Evolutionary conservation across 164 flowering plant genomes (phyloP).

Genomic region (Nymphaea colorata): DNA sequence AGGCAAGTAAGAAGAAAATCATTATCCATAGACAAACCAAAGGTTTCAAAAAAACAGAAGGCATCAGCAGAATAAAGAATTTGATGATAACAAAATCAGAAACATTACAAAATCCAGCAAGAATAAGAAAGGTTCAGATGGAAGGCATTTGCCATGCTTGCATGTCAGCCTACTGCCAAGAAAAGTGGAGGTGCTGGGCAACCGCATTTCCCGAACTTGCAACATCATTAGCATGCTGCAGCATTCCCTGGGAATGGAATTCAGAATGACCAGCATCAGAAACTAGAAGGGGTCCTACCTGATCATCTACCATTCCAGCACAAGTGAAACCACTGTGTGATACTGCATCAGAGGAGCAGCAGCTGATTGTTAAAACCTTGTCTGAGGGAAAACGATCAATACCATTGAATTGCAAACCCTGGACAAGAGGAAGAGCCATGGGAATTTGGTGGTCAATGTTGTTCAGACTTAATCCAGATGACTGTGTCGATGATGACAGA

Average conservation of each 20-base stretch:
- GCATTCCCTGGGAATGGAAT: slow-evolving; percentile 28
- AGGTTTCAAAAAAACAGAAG: neutral
- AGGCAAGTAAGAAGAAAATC: neutral
- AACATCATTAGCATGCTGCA: slow-evolving; percentile 16
- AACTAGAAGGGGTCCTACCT: slow-evolving; percentile 12
- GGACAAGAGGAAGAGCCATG: slow-evolving; percentile 21
- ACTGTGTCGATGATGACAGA: slow-evolving; percentile 58
- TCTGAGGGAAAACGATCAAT: slow-evolving; percentile 6
- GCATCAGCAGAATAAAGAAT: neutral
- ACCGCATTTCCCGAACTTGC: slow-evolving; percentile 12
- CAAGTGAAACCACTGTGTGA: slow-evolving; percentile 6
- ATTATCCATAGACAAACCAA: neutral
- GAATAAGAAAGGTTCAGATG: neutral
- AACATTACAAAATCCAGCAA: neutral
- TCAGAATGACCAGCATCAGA: slow-evolving; percentile 11
- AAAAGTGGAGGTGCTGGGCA: slow-evolving; percentile 40
- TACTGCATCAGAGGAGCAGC: slow-evolving; percentile 4
- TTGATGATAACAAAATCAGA: neutral
- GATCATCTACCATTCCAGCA: slow-evolving; percentile 17
- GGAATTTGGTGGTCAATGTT: slow-evolving; percentile 22
- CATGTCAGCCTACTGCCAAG: slow-evolving; percentile 25
- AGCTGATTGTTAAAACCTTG: neutral
- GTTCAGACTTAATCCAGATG: slow-evolving; percentile 23
- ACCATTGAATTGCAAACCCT: slow-evolving; percentile 15
- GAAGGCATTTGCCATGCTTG: neutral